These are phyloP conservation scores for Parsonsia alboflavescens DNA, from an alignment of 257 asterid genomes.

Conservation along the genomic window DNA sequence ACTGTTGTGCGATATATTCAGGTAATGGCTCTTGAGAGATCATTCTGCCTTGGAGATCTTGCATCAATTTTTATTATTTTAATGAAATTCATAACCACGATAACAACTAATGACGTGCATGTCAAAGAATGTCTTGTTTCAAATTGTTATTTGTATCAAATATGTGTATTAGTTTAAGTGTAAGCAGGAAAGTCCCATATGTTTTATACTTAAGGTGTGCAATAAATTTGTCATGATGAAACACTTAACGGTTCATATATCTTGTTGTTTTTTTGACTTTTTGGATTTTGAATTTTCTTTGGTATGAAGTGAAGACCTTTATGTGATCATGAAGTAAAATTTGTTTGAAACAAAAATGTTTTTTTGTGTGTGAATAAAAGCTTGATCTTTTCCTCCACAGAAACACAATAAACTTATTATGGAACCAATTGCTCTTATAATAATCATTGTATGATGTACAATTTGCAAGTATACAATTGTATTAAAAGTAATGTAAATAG, in stretches of 20 bases:
- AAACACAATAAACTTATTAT: neutral
- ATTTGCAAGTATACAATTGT: neutral
- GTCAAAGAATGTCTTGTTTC: neutral
- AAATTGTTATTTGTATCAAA: neutral
- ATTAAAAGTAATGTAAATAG: no score
- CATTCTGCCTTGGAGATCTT: neutral
- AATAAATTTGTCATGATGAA: neutral
- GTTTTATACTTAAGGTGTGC: neutral
- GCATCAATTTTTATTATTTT: neutral
- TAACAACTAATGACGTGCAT: neutral
- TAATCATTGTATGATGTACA: neutral
- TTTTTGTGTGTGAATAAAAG: neutral
- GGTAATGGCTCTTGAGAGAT: slow-evolving; percentile 39
- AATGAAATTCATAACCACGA: neutral
- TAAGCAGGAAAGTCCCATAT: neutral
- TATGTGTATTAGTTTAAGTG: neutral
- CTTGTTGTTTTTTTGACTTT: neutral
- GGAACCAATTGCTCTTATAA: neutral
- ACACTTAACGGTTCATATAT: neutral
- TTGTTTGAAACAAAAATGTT: neutral
- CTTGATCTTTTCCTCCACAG: neutral
- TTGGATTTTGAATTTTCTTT: neutral
- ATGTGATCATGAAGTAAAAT: neutral
- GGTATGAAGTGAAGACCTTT: neutral
- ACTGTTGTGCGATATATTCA: slow-evolving; percentile 94